Evolutionary conservation across 805 yeast species (phyloP), one percentile per base, ranked within the genome.

Genomic region (Candida nanaspora): DNA sequence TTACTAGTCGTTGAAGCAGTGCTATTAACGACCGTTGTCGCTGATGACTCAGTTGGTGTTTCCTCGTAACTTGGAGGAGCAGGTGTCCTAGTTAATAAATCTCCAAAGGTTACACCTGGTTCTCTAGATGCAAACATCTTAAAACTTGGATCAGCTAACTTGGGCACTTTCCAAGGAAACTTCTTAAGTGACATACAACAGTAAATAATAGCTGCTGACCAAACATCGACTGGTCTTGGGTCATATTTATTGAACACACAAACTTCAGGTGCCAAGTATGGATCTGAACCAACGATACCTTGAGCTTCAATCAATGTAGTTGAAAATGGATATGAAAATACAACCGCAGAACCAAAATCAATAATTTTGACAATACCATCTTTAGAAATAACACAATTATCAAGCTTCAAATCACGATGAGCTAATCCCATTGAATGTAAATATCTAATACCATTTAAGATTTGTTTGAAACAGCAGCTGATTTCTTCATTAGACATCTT

Each of bases 101-200:
- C 80, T 48, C 80, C 78, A 45, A 85, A 64, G 0, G 88, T 76
- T 39, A 70, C 77, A 42, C 84, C 84, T 27, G 80, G 74, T 49
- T 76, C 81, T 25, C 88, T 76, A 22, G 85, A 76, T 35, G 91
- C 82, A 58, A 86, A 89, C 50, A 86, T 59, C 61, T 84, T 86
- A 65, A 88, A 89, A 46, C 93, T 81, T 50, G 80, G 76, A 61
- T 88, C 96, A 38, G 82, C 69, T 39, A 79, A 61, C 54, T 86
- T 82, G 8, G 97, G 96, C 7, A 86, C 86, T 57, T 86, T 87
- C 96, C 96, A 88, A 8, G 96, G 96, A 64, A 88, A 88, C 64
- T 87, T 84, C 56, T 86, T 82, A 59, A 88, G 69, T 44, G 86
- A 76, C 96, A 88, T 87, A 66, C 96, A 88, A 50, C 95, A 86